These are phyloP conservation scores for Aciculosporium take DNA, from an alignment of 2,329 filamentous ascomycete species.

Conservation along the genomic window DNA sequence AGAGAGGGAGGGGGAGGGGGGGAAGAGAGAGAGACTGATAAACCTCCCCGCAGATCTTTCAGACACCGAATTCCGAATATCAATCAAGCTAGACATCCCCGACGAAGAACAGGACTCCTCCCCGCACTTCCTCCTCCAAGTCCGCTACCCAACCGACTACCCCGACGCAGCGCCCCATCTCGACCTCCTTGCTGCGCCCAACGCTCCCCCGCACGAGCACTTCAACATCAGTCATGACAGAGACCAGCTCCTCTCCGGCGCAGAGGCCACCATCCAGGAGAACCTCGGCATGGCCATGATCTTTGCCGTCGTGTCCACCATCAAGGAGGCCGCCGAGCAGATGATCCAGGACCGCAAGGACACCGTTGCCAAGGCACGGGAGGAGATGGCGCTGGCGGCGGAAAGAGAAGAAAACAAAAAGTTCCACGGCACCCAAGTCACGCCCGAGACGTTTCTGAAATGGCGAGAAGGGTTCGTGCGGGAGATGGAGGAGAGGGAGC, in stretches of 20 bases:
- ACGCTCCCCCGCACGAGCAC: constrained; percentile 52
- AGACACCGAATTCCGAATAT: constrained; percentile 77
- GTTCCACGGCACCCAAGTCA: constrained; percentile 85
- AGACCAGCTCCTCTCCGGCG: constrained; percentile 51
- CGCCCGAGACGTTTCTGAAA: constrained; percentile 65
- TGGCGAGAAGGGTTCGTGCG: constrained; percentile 68
- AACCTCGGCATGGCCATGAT: constrained; percentile 97
- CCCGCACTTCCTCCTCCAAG: constrained; percentile 64
- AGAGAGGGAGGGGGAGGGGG: too few relatives aligned
- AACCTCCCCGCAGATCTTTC: constrained; percentile 53
- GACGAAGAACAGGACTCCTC: constrained; percentile 47
- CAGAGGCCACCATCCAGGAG: constrained; percentile 70
- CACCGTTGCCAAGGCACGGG: constrained; percentile 41
- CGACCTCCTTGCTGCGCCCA: constrained; percentile 61
- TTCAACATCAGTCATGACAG: constrained; percentile 76
- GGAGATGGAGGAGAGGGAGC: constrained; percentile 66
- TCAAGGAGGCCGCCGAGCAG: constrained; percentile 85
- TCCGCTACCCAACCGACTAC: constrained; percentile 81
- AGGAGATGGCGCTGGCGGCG: constrained; percentile 40
- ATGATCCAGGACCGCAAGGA: constrained; percentile 62
- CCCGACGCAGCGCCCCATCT: constrained; percentile 76
- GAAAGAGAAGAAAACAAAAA: constrained; percentile 94
- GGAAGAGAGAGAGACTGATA: too few relatives aligned
- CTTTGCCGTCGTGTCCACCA: constrained; percentile 71
- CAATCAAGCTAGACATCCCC: constrained; percentile 66